A percentile compares a stretch with the other conserved stretches of the same genome.
phyloP scores from a whole-genome alignment of 163 green algal species.

The Volvox carteri region DNA sequence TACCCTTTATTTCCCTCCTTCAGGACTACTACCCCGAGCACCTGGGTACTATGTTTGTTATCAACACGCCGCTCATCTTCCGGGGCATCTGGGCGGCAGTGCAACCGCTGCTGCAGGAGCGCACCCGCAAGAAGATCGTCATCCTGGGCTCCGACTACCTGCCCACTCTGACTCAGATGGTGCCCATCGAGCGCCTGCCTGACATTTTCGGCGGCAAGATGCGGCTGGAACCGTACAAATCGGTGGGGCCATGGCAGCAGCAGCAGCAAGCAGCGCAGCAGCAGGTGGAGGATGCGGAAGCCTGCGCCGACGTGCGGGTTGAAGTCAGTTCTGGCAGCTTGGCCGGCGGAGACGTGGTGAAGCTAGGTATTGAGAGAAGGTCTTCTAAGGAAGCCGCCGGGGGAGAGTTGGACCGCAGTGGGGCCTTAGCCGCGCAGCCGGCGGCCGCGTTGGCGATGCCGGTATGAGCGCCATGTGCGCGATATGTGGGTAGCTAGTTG shows the following conservation, averaged over 20 bases:
- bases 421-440: neutral
- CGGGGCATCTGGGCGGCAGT: conserved; percentile 80
- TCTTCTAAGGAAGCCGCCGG: no score
- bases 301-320: neutral
- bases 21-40: conserved; percentile 94
- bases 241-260: conserved; percentile 36
- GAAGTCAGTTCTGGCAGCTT: neutral
- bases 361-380: neutral
- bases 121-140: conserved; percentile 91
- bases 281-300: neutral
- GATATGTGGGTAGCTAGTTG: no score
- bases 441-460: neutral
- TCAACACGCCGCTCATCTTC: conserved; percentile 90
- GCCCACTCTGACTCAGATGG: conserved; percentile 16
- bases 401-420: neutral
- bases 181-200: conserved; percentile 34
- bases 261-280: neutral
- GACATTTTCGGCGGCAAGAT: conserved; percentile 20
- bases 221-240: conserved; percentile 14
- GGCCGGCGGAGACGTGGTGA: neutral
- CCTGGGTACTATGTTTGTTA: conserved; percentile 87
- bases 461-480: neutral
- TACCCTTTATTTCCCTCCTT: no score
- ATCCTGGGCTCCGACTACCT: conserved; percentile 55
- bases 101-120: conserved; percentile 68